phyloP scores from a whole-genome alignment of 1,284 basidiomycete species.

The Sanguinoderma infundibulare region DNA sequence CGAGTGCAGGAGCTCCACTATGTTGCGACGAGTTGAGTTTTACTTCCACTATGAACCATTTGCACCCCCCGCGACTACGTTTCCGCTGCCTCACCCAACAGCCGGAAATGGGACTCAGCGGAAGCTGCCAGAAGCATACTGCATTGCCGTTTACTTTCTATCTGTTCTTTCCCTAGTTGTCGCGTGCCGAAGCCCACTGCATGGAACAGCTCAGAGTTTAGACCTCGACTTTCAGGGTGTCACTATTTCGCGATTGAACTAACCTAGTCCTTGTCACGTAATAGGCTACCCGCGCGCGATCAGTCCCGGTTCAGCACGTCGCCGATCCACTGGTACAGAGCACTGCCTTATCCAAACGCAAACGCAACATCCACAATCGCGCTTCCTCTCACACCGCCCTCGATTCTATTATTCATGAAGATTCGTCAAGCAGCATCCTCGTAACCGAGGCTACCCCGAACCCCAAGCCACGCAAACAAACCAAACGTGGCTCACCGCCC shows the following conservation, averaged over 20 bases:
- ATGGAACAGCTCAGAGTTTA: too few species aligned
- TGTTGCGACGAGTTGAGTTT: too few species aligned
- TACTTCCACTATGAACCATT: too few species aligned
- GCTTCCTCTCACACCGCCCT: slow-evolving; percentile 22
- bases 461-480: slow-evolving; percentile 63
- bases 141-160: too few species aligned
- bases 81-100: too few species aligned
- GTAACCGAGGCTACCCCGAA: slow-evolving; percentile 53
- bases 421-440: slow-evolving; percentile 22
- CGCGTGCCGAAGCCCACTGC: too few species aligned
- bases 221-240: too few species aligned
- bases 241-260: neutral
- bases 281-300: slow-evolving; percentile 28
- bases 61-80: too few species aligned
- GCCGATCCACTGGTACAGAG: slow-evolving; percentile 9
- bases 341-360: slow-evolving; percentile 35
- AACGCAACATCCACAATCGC: slow-evolving; percentile 32
- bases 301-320: slow-evolving; percentile 22
- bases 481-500: slow-evolving; percentile 41
- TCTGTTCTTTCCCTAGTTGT: too few species aligned
- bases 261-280: neutral
- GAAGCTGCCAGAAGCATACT: too few species aligned
- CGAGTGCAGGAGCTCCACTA: too few species aligned
- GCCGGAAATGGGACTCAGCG: too few species aligned
- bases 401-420: slow-evolving; percentile 8